Evolutionary conservation across 352 stramenopile genomes (phyloP).

Genomic region (Phytopythium montanum): DNA sequence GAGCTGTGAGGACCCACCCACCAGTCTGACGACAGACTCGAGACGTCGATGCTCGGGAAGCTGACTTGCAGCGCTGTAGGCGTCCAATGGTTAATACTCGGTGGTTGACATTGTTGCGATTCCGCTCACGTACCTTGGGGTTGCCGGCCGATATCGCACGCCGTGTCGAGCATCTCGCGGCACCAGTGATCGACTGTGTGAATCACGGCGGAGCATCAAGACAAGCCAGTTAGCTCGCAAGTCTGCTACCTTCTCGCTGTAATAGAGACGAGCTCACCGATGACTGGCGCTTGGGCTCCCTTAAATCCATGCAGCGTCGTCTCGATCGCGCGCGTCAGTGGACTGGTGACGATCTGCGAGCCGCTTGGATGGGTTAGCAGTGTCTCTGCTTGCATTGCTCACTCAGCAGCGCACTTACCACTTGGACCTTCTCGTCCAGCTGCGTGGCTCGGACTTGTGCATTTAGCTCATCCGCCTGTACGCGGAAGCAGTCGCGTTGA

Average conservation of each 20-base stretch:
- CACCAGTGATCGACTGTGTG: slow-evolving; percentile 60
- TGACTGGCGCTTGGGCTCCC: slow-evolving; percentile 45
- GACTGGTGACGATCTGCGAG: slow-evolving; percentile 73
- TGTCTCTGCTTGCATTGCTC: not conserved
- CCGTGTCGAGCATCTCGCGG: slow-evolving; percentile 83
- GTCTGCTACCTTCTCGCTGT: not conserved
- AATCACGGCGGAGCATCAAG: not conserved
- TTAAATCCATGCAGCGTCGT: slow-evolving; percentile 68
- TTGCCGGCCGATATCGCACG: slow-evolving; percentile 73
- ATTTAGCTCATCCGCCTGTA: slow-evolving; percentile 40
- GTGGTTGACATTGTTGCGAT: not conserved
- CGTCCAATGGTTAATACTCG: not conserved
- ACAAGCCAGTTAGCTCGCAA: not conserved
- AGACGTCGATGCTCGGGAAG: slow-evolving; percentile 37
- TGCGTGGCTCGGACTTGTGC: slow-evolving; percentile 26
- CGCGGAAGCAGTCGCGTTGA: not conserved
- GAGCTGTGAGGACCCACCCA: slow-evolving; percentile 50
- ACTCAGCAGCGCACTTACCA: slow-evolving; percentile 28
- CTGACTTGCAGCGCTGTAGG: not conserved
- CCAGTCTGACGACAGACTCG: slow-evolving; percentile 48
- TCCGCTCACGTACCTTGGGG: slow-evolving; percentile 23
- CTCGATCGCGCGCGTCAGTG: slow-evolving; percentile 79
- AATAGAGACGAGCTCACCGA: slow-evolving; percentile 22
- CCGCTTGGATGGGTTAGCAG: not conserved
- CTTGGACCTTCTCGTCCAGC: slow-evolving; percentile 62